Base-by-base conservation (phyloP, 495 filamentous ascomycete species). In the Thermothielavioides terrestris region DNA sequence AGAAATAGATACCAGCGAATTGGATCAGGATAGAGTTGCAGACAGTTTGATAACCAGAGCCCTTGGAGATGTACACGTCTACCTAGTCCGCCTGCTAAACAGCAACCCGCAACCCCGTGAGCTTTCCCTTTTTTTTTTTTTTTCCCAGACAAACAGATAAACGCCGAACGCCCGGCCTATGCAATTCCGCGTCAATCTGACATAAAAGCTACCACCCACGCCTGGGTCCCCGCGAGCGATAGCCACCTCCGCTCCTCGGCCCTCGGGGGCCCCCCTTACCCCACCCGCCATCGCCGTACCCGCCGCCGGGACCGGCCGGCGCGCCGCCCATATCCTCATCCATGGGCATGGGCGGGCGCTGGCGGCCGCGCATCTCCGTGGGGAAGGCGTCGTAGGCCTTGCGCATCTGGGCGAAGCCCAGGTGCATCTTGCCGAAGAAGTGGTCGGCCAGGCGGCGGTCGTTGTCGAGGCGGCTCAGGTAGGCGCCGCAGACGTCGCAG, bases 381-480 rank as follows among this genome's bases (percentile, higher is more conserved):
- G 83, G 83, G 48, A 98, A 77, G n/a, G 76, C 71, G 54, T 95
- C 92, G 57, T 75, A 86, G 11, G 86, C 89, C 74, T 87, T 92
- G 54, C 92, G 79, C 92, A 98, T 98, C 70, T 94, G 86, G 28
- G 92, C 91, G 64, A 96, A 98, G 0, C 92, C 92, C 61, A 98
- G 73, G 61, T 98, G 92, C 94, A 98, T 97, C 74, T 98, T 98
- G 26, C 92, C 92, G 65, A 94, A 97, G 67, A 98, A 98, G 61
- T 98, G 92, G 65, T 98, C 92, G 23, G 92, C 92, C 66, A 98
- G 61, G 25, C 92, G 74, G 17, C 92, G 78, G 62, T 98, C 92
- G 60, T 98, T 98, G 62, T 98, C 92, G 21, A 98, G 78, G 17
- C 92, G 68, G 46, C 79, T 84, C 46, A 98, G 75, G 63, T 98